Conservation (phyloP, 768 basidiomycete species). For the Mycena rebaudengoi region DNA sequence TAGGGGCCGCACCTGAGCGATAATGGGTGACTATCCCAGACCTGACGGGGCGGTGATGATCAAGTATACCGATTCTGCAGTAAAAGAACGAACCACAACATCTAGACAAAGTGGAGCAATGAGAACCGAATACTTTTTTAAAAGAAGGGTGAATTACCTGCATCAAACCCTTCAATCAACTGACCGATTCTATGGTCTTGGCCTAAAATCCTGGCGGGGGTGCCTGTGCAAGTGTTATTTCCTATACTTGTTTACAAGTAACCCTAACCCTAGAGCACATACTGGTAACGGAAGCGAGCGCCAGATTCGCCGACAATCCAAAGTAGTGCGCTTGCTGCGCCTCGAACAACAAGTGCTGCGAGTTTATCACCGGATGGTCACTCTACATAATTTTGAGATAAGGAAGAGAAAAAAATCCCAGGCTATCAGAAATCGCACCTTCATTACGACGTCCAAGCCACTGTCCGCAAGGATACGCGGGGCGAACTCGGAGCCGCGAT, state of each 20-base stretch:
- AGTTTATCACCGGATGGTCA: slow-evolving; percentile 66
- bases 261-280: too few relatives aligned
- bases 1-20: slow-evolving; percentile 79
- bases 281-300: slow-evolving; percentile 70
- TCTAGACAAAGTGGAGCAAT: background rate
- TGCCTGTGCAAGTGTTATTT: slow-evolving; percentile 59
- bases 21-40: slow-evolving; percentile 84
- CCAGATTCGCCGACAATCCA: slow-evolving; percentile 64
- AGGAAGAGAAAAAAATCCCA: background rate
- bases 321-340: slow-evolving; percentile 76
- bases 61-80: slow-evolving; percentile 42
- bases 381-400: slow-evolving; percentile 41
- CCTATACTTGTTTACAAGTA: slow-evolving; percentile 68
- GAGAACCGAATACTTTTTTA: background rate
- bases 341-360: slow-evolving; percentile 73
- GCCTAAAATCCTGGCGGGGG: background rate
- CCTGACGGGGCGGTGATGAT: too few relatives aligned
- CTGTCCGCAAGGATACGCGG: slow-evolving; percentile 76
- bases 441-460: slow-evolving; percentile 79
- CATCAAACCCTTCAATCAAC: slow-evolving; percentile 66
- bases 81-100: background rate
- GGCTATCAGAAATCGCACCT: slow-evolving; percentile 60
- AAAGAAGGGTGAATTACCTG: slow-evolving; percentile 44
- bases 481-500: slow-evolving; percentile 81
- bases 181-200: slow-evolving; percentile 15